Evolutionary conservation across 257 asterid species (phyloP).

Genomic region (Nicotiana paniculata): DNA sequence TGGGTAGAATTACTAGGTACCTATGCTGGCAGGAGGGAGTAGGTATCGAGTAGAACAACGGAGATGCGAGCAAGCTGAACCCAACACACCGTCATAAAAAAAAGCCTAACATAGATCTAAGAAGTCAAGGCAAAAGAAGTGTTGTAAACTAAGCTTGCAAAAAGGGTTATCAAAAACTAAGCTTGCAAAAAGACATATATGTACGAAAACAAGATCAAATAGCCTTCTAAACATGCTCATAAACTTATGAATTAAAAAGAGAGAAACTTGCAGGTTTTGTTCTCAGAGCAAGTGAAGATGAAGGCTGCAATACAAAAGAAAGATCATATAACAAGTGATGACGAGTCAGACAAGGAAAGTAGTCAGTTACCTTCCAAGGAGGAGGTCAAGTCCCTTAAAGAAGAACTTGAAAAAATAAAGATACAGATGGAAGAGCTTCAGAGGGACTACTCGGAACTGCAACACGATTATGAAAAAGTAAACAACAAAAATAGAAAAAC

Average conservation of each 20-base stretch:
- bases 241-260: constrained; percentile 9
- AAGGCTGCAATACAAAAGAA: constrained; percentile 49
- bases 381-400: constrained; percentile 53
- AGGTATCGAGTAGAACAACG: no score
- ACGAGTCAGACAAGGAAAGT: constrained; percentile 38
- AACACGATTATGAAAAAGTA: constrained; percentile 42
- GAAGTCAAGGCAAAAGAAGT: no score
- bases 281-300: constrained; percentile 72
- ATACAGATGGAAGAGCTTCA: constrained; percentile 51
- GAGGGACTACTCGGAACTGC: constrained; percentile 52
- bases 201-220: not conserved
- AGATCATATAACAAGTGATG: constrained; percentile 30
- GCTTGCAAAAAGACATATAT: not conserved
- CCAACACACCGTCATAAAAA: no score
- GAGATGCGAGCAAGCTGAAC: no score
- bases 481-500: constrained; percentile 30
- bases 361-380: constrained; percentile 41
- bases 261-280: constrained; percentile 48
- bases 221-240: not conserved
- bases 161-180: not conserved
- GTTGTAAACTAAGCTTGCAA: no score
- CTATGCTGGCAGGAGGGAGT: no score
- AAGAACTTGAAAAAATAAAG: constrained; percentile 58
- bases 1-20: no score
- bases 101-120: no score